Percentiles rank a stretch among this genome's conserved stretches.
These are phyloP conservation scores for Physocladia obscura DNA, from an alignment of 192 early-diverging fungal genomes.

Conservation along the genomic window DNA sequence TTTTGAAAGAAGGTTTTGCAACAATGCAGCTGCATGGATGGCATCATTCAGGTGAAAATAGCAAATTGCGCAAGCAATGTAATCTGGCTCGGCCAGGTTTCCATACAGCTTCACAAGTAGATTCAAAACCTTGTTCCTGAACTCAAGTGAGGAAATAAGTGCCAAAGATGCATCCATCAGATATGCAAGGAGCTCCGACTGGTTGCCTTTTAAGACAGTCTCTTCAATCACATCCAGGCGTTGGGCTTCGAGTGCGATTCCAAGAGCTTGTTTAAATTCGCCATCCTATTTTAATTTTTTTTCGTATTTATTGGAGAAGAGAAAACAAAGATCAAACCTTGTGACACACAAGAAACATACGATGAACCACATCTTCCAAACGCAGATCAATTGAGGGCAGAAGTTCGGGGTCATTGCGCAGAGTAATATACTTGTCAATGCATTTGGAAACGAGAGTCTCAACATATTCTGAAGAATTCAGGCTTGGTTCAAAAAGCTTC, in stretches of 20 bases:
- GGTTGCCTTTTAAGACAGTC: constrained; percentile 68
- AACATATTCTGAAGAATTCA: constrained; percentile 80
- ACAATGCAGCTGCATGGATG: constrained; percentile 66
- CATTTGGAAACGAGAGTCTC: constrained; percentile 91
- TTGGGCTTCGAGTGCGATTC: constrained; percentile 90
- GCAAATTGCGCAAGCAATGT: constrained; percentile 87
- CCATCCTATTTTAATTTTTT: too few species aligned
- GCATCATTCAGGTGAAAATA: constrained; percentile 89
- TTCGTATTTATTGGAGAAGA: too few species aligned
- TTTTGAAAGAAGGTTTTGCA: constrained; percentile 66
- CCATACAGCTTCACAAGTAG: constrained; percentile 74
- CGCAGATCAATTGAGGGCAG: constrained; percentile 67
- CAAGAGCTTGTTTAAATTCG: constrained; percentile 91
- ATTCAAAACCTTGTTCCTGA: constrained; percentile 79
- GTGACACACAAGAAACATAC: constrained; percentile 93
- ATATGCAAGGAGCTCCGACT: constrained; percentile 70
- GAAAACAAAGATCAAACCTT: too few species aligned
- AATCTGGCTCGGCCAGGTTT: constrained; percentile 80
- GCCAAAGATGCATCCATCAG: constrained; percentile 84
- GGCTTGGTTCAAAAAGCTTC: constrained; percentile 76
- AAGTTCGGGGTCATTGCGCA: constrained; percentile 52
- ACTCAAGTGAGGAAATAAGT: constrained; percentile 75
- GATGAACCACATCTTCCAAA: constrained; percentile 86
- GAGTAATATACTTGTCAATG: constrained; percentile 92
- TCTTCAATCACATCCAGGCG: constrained; percentile 88